phyloP scores from a whole-genome alignment of 2,329 filamentous ascomycete species.

The Chrysoporthe austroafricana region DNA sequence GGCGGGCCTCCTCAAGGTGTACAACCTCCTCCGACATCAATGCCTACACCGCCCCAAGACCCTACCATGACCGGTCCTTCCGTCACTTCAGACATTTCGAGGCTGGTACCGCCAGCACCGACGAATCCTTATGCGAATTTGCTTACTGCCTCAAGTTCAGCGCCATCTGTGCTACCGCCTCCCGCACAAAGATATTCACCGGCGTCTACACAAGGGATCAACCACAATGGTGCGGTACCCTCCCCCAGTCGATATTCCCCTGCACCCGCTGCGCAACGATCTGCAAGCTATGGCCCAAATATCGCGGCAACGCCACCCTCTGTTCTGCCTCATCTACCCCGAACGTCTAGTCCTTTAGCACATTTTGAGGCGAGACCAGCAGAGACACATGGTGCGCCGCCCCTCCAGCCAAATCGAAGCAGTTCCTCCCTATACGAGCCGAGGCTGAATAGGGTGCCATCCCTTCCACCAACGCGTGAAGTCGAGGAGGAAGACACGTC shows the following conservation, averaged over 20 bases:
- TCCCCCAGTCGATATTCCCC: slow-evolving; percentile 59
- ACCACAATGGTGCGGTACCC: slow-evolving; percentile 43
- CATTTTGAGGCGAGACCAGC: slow-evolving; percentile 57
- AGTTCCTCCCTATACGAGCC: slow-evolving; percentile 59
- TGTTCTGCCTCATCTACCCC: slow-evolving; percentile 60
- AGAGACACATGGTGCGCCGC: slow-evolving; percentile 44
- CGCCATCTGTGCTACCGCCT: slow-evolving; percentile 35
- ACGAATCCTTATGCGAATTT: slow-evolving; percentile 58
- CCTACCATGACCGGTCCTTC: slow-evolving; percentile 30
- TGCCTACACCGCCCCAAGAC: slow-evolving; percentile 30
- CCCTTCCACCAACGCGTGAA: slow-evolving; percentile 64
- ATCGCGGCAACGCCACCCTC: slow-evolving; percentile 44
- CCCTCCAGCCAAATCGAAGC: slow-evolving; percentile 51
- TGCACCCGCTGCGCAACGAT: slow-evolving; percentile 46
- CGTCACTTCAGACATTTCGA: slow-evolving; percentile 37
- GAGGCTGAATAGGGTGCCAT: slow-evolving; percentile 57
- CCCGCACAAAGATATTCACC: slow-evolving; percentile 64
- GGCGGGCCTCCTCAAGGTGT: slow-evolving; percentile 37
- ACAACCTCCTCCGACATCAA: slow-evolving; percentile 30
- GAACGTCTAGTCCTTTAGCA: slow-evolving; percentile 68
- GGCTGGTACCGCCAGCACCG: slow-evolving; percentile 58
- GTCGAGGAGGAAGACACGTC: slow-evolving; percentile 61
- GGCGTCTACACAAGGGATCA: slow-evolving; percentile 47
- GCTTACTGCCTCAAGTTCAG: slow-evolving; percentile 37
- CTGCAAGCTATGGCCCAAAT: slow-evolving; percentile 45